Base-by-base conservation (phyloP, 2,329 filamentous ascomycete species). In the Teratosphaeria pseudoeucalypti region DNA sequence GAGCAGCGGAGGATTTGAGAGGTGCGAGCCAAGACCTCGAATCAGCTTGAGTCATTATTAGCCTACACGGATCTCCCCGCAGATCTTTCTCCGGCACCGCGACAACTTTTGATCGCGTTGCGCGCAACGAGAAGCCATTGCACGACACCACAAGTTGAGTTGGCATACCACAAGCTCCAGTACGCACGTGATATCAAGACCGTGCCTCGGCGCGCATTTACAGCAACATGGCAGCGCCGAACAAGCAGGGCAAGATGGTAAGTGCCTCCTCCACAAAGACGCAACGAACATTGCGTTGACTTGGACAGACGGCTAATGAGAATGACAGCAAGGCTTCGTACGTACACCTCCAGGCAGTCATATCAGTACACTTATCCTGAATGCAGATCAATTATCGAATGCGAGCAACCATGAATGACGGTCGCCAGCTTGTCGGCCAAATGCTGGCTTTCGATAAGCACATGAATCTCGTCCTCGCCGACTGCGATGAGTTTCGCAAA, bases 381-480 rank as follows among this genome's bases (percentile, higher is more conserved):
- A 10, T 16, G 26, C 65, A 97, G 94, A 95, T 99, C 83, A 97
- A 99, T 81, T 97, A 95, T 82, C 90, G 92, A 77, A 97, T 99
- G 92, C 88, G 92, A 74, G 88, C 96, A 65, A 97, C 92, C 59
- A 83, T 99, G 75, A 90, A 90, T 72, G 94, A 99, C 79, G 90
- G 90, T 65, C 87, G 94, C 72, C 90, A 96, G 76, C 95, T 99
- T 86, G 92, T 91, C 49, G 94, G 92, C 63, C 91, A 97, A 76
- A 96, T 99, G 90, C 84, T 99, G 67, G 94, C 94, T 58, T 99
- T 97, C 72, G 94, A 99, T 77, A 97, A 97, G 91, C 94, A 99
- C 77, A 99, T 99, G 94, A 99, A 99, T 76, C 85, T 99, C 66
- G 94, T 99, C 63, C 88, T 99, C 64, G 94, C 92, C 77, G 94